A percentile compares a stretch with the other conserved stretches of the same genome.
phyloP scores from a whole-genome alignment of 2,329 filamentous ascomycete species.

The Corinectria fuckeliana region DNA sequence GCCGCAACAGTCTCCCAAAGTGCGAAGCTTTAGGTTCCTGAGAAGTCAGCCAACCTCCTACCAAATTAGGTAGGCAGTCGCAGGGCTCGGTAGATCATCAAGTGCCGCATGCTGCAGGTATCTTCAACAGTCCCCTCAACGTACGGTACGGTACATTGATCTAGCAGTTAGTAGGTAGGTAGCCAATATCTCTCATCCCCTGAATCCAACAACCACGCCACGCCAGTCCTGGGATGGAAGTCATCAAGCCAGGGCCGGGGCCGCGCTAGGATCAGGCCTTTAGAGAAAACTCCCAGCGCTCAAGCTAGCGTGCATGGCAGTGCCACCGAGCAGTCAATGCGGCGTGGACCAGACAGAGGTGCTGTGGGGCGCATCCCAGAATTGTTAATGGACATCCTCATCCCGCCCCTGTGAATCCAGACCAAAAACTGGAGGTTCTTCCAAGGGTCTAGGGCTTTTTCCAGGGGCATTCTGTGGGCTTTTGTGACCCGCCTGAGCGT shows the following conservation, averaged over 20 bases:
- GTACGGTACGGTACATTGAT: background rate
- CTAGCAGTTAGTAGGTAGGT: too few species aligned
- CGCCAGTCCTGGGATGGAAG: constrained; percentile 5
- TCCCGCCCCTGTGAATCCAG: background rate
- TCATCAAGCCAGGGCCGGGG: background rate
- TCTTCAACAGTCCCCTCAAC: background rate
- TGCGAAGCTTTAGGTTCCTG: too few species aligned
- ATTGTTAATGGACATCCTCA: constrained; percentile 5
- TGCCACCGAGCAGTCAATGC: constrained; percentile 9
- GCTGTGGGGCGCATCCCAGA: constrained; percentile 14
- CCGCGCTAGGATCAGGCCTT: background rate
- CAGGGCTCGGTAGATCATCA: background rate
- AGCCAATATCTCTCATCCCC: background rate
- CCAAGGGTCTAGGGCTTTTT: constrained; percentile 21
- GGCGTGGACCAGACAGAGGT: constrained; percentile 5
- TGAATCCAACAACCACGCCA: constrained; percentile 3
- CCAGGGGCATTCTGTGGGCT: constrained; percentile 5
- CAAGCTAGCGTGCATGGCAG: too few species aligned
- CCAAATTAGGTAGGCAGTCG: background rate
- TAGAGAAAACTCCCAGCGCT: background rate
- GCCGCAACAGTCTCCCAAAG: constrained; percentile 2
- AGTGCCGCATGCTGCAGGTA: background rate
- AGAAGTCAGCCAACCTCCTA: constrained; percentile 5
- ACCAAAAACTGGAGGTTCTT: constrained; percentile 18
- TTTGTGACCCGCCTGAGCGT: constrained; percentile 13